Base-by-base conservation (phyloP, 306 rosid genomes). In the Myrica gale region DNA sequence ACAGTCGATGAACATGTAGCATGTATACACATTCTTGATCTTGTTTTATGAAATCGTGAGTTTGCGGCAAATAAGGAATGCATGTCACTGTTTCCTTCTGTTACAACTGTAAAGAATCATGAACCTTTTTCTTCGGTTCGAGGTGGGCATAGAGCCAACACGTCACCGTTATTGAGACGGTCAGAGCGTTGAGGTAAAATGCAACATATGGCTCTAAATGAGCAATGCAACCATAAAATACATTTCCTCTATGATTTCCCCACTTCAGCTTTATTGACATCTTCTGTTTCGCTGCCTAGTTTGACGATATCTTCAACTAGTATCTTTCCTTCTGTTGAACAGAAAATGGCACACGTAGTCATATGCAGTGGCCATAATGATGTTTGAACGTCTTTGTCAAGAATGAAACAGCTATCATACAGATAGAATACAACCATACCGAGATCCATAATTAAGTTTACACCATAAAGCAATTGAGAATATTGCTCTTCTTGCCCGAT, bases 281-380 rank as follows among this genome's bases (percentile, higher is more conserved):
- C 85, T 73, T 84, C 84, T 54, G 69, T 78, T 68, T 75, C 70
- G 41, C 60, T 45, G 71, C 77, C 85, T 75, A 81, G 74, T 72
- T 75, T 84, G 79, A 84, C 68, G 68, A 84, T 81, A 78, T 81
- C 88, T 60, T 84, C 85, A 69, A 84, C 88, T 48, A 72, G 80
- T 71, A 84, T 84, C 79, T 81, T 84, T 46, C 88, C 88, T 50
- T 84, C 88, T 84, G 87, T 65, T 65, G 70, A 12, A 65, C 41
- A 17, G 70, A 65, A 62, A 8, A 65, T 17, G 13, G 3, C 6
- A 41, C 41, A 42, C 16, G 20, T 17, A 65, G 20, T 41, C 70
- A 41, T 15, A 63, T 63, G 7, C 16, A 20, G 17, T 62, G 9
- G 21, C 37, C 37, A 37, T 37, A 16, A 62, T 62, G 10, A 62